Evolutionary conservation across 768 basidiomycete species (phyloP).

Genomic region (Suillus hirtellus): DNA sequence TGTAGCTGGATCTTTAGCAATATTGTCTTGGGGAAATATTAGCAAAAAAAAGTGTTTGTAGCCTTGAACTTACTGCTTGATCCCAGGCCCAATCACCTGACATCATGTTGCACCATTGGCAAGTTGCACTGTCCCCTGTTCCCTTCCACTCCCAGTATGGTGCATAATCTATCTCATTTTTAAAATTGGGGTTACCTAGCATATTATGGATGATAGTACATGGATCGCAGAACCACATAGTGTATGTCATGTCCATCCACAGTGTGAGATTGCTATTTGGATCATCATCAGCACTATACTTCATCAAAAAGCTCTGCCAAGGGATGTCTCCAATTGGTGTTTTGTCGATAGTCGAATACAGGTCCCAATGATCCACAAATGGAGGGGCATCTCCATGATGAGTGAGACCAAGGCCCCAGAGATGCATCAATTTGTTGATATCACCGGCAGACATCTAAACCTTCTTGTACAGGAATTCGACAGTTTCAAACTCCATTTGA

Average conservation of each 20-base stretch:
- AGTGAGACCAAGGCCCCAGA: neutral
- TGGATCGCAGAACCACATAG: constrained; percentile 29
- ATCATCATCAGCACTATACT: constrained; percentile 8
- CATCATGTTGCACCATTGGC: constrained; percentile 11
- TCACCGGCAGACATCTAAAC: neutral
- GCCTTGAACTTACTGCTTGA: neutral
- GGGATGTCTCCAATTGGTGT: constrained; percentile 36
- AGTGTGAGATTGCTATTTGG: constrained; percentile 15
- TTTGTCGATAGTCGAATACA: constrained; percentile 35
- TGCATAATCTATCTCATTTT: constrained; percentile 20
- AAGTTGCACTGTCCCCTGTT: neutral
- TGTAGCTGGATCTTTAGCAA: too few relatives aligned
- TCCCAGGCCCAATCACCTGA: constrained; percentile 20
- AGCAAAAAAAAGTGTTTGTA: neutral
- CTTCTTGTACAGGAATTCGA: neutral
- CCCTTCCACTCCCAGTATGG: constrained; percentile 16
- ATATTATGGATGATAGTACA: constrained; percentile 18
- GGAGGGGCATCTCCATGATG: constrained; percentile 22
- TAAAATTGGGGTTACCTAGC: constrained; percentile 25
- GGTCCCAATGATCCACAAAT: constrained; percentile 31
- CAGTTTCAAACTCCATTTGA: neutral
- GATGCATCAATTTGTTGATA: neutral
- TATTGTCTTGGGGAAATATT: too few relatives aligned
- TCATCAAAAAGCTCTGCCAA: constrained; percentile 24
- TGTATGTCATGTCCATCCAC: constrained; percentile 29